phyloP scores from a whole-genome alignment of 768 basidiomycete species.

The Amanita subjunquillea region DNA sequence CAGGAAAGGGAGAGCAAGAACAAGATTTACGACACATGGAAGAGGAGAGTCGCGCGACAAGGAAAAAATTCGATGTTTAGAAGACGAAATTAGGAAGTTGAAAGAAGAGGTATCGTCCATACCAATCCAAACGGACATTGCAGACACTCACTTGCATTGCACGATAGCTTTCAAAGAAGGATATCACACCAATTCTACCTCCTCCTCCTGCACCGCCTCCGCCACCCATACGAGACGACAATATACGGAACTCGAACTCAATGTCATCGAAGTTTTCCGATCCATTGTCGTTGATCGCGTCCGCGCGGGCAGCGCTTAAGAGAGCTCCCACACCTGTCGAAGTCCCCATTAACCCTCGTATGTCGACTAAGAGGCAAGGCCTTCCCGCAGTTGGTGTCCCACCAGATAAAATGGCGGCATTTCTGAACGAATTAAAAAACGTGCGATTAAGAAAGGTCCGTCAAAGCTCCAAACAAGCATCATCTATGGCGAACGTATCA shows the following conservation, averaged over 20 bases:
- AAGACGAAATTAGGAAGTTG: constrained; percentile 52
- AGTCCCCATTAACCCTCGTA: constrained; percentile 50
- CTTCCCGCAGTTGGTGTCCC: constrained; percentile 65
- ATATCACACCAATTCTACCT: constrained; percentile 16
- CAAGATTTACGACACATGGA: constrained; percentile 14
- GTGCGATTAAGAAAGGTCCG: constrained; percentile 53
- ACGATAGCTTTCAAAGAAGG: constrained; percentile 33
- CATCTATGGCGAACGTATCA: background rate
- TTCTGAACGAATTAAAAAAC: constrained; percentile 72
- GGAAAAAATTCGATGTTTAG: constrained; percentile 50
- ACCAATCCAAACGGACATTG: background rate
- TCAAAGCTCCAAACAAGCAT: constrained; percentile 5
- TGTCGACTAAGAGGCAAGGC: constrained; percentile 33
- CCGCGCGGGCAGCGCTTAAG: constrained; percentile 59
- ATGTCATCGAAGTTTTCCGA: constrained; percentile 17
- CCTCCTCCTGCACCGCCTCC: constrained; percentile 33
- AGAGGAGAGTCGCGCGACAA: constrained; percentile 45
- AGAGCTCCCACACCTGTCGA: constrained; percentile 47
- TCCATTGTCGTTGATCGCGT: constrained; percentile 34
- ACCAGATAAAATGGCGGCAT: constrained; percentile 76
- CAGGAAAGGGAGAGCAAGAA: background rate
- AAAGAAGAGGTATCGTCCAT: constrained; percentile 40
- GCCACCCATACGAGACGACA: constrained; percentile 24
- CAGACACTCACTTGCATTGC: background rate
- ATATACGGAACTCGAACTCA: constrained; percentile 13